Evolutionary conservation across 306 rosid species (phyloP), one percentile per base, ranked within the genome.

Genomic region (Prunus padus): DNA sequence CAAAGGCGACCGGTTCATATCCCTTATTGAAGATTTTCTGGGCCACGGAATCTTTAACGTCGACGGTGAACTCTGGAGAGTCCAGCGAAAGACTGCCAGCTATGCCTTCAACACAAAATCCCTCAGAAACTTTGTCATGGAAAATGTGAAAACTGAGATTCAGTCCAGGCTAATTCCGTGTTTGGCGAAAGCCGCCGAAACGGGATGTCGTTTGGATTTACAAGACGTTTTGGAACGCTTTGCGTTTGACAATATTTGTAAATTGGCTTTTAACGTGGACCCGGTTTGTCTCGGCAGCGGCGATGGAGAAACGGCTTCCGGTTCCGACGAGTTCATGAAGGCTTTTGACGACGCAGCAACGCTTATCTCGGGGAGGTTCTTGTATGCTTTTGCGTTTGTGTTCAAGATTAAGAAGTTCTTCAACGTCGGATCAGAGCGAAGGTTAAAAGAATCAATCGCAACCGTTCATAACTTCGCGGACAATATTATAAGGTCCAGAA

Each of bases 21-120:
- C 19, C 14, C 74, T 80, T 15, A 83, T 92, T 31, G 63, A 72
- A 28, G 96, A 87, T 47, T 87, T 90, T 64, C 74, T 90, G 45
- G 97, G 97, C 67, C 40, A 12, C 0, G 97, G 97, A 57, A 90
- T 92, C 83, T 92, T 92, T 77, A 90, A 86, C 76, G 78, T 88
- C 42, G 93, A 92, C 71, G 87, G 83, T 1, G 77, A 88, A 0
- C 80, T 81, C 56, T 92, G 96, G 97, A 82, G 28, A 22, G 46
- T 83, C 31, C 93, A 92, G 77, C 71, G 96, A 2, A 92, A 88
- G 70, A 88, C 89, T 0, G 90, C 90, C 3, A 92, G 92, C 80
- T 72, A 85, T 54, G 97, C 86, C 12, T 92, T 90, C 84, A 92
- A 51, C 82, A 84, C 91, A 3, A 90, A 80, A 44, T 92, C 92